phyloP scores from a whole-genome alignment of 345 rosid genomes.

The Salix exigua region DNA sequence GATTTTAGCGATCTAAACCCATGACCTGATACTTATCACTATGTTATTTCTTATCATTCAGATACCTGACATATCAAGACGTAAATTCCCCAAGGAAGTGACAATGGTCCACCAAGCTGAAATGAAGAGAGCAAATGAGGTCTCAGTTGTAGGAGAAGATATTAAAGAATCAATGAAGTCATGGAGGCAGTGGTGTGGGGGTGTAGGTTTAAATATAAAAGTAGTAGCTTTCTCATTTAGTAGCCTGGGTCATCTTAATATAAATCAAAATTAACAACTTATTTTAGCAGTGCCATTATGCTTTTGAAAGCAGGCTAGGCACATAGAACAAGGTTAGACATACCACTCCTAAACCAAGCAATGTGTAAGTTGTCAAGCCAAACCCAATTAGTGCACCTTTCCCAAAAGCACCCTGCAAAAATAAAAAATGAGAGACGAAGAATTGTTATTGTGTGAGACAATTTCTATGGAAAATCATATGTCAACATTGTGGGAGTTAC shows the following conservation, averaged over 20 bases:
- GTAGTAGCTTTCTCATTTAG: too few relatives aligned
- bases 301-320: neutral
- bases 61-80: constrained; percentile 90
- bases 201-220: too few relatives aligned
- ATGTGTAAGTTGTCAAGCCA: constrained; percentile 72
- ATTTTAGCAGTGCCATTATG: neutral
- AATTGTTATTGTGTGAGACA: neutral
- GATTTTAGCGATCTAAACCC: neutral
- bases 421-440: neutral
- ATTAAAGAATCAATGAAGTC: neutral
- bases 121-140: neutral
- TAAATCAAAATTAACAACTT: too few relatives aligned
- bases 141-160: neutral
- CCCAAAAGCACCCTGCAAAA: constrained; percentile 77
- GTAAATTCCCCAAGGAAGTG: constrained; percentile 94
- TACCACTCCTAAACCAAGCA: constrained; percentile 95
- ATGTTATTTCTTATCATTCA: neutral
- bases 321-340: constrained; percentile 8
- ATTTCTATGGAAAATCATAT: neutral
- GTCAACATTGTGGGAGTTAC: neutral
- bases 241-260: too few relatives aligned
- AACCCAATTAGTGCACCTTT: constrained; percentile 57
- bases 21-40: neutral
- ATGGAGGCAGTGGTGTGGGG: neutral
- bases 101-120: constrained; percentile 88